Base-by-base conservation (phyloP, 164 flowering plant species). In the Stephania japonica region DNA sequence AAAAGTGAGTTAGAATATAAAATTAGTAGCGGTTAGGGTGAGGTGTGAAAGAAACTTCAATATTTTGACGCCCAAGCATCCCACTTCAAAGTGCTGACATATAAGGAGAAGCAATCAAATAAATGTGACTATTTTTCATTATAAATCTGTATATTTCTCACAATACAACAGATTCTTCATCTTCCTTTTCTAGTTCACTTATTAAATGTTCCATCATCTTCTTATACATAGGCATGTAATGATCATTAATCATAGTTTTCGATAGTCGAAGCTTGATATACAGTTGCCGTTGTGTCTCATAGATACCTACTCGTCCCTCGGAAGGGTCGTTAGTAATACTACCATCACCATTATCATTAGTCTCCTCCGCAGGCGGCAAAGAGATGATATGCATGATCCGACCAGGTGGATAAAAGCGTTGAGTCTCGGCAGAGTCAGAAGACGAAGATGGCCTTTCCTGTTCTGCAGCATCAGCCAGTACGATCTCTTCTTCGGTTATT, bases 171-270 rank as follows among this genome's bases (percentile, higher is more conserved):
- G 70, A 27, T n/a, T 2, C 68, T 53, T 83, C 83, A 23, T 72
- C 80, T 49, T 86, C 90, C 25, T 83, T 86, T 70, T 91, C 90
- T 25, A 91, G 85, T 78, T 90, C 84, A 66, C 75, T 78, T 42
- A 95, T 87, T 75, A 92, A 77, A 65, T 75, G 75, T 78, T 95
- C 97, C 87, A 93, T 89, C 92, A 84, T 87, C 80, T 86, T 92
- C 82, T 87, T 91, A 81, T 94, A 94, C 93, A 89, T 89, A 0
- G 98, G 98, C 98, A 94, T 94, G 72, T 86, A 93, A 75, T 96
- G 98, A 86, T 96, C 98, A 70, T 91, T 91, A 23, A 93, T 86
- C 97, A 95, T 91, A 12, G 95, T 95, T 79, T 72, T 88, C 13
- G 97, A 87, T 32, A 95, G 89, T n/a, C 95, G 80, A 25, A 95